Conservation (phyloP, 2,329 filamentous ascomycete genomes). For the Didymella glomerata region DNA sequence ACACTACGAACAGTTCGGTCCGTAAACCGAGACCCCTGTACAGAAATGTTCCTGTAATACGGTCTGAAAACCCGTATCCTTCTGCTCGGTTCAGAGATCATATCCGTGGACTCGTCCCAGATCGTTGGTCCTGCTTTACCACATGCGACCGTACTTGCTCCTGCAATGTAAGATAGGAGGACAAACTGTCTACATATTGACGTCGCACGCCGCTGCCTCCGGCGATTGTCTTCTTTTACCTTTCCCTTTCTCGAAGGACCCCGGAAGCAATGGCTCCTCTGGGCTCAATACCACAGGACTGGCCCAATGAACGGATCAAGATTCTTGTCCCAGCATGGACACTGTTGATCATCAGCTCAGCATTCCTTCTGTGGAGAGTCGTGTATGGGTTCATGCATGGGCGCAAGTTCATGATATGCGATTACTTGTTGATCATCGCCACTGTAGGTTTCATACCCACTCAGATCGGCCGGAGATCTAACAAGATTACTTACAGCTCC, state of each 20-base stretch:
- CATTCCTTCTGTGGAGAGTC: constrained; percentile 38
- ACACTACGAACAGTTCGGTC: neutral
- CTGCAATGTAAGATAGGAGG: neutral
- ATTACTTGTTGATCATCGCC: constrained; percentile 41
- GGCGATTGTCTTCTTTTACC: neutral
- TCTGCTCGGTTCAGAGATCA: constrained; percentile 4
- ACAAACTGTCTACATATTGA: constrained; percentile 11
- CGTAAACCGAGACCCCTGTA: constrained; percentile 12
- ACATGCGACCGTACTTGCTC: constrained; percentile 1
- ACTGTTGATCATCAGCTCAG: constrained; percentile 31
- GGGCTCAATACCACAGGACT: constrained; percentile 28
- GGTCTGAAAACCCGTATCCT: constrained; percentile 14
- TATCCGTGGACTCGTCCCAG: neutral
- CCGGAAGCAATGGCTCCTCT: constrained; percentile 22
- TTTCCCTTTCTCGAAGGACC: constrained; percentile 4
- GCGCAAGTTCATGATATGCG: constrained; percentile 36
- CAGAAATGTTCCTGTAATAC: constrained; percentile 2
- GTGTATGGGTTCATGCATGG: constrained; percentile 30
- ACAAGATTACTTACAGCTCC: constrained; percentile 21
- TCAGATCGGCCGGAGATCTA: constrained; percentile 10
- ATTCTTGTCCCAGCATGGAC: constrained; percentile 33
- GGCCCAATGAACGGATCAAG: constrained; percentile 34
- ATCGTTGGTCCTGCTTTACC: constrained; percentile 3
- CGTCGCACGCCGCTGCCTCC: constrained; percentile 1
- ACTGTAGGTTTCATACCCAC: constrained; percentile 29